Evolutionary conservation across 2,329 filamentous ascomycete genomes (phyloP).

Genomic region (Mycogone perniciosa): DNA sequence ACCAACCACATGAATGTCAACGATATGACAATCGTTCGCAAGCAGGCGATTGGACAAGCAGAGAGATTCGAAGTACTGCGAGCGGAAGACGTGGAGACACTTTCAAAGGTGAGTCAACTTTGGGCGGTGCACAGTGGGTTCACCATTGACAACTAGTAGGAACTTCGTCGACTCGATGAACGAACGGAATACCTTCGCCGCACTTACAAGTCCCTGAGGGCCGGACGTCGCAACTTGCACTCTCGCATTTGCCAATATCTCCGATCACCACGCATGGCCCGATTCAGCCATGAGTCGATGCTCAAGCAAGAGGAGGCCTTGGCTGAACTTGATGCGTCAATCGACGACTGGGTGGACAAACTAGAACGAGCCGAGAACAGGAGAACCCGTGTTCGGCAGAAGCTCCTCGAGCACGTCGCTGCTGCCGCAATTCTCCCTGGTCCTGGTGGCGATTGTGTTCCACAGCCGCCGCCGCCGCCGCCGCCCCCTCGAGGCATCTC

Average conservation of each 20-base stretch:
- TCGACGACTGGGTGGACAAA: conserved; percentile 75
- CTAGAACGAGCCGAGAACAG: conserved; percentile 76
- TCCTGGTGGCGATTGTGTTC: conserved; percentile 13
- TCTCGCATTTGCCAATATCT: conserved; percentile 71
- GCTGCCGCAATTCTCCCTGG: conserved; percentile 54
- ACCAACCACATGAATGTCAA: conserved; percentile 37
- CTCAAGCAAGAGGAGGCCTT: conserved; percentile 76
- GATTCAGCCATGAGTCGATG: conserved; percentile 68
- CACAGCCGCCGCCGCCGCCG: conserved; percentile 31
- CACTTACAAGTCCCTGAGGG: conserved; percentile 67
- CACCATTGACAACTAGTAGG: conserved; percentile 35
- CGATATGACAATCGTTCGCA: conserved; percentile 48
- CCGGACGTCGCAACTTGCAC: conserved; percentile 71
- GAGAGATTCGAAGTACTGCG: conserved; percentile 59
- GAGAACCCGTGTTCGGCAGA: conserved; percentile 67
- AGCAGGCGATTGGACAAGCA: conserved; percentile 57
- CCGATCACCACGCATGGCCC: conserved; percentile 61
- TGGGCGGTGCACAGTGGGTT: too few relatives aligned
- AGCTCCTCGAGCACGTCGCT: conserved; percentile 74
- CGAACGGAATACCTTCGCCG: conserved; percentile 71
- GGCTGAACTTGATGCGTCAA: conserved; percentile 67
- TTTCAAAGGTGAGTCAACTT: conserved; percentile 51
- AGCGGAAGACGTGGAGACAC: conserved; percentile 54
- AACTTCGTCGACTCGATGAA: conserved; percentile 70
- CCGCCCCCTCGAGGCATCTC: conserved; percentile 39